Base-by-base conservation (phyloP, 108 stramenopile species). In the Cylindrotheca closterium region DNA sequence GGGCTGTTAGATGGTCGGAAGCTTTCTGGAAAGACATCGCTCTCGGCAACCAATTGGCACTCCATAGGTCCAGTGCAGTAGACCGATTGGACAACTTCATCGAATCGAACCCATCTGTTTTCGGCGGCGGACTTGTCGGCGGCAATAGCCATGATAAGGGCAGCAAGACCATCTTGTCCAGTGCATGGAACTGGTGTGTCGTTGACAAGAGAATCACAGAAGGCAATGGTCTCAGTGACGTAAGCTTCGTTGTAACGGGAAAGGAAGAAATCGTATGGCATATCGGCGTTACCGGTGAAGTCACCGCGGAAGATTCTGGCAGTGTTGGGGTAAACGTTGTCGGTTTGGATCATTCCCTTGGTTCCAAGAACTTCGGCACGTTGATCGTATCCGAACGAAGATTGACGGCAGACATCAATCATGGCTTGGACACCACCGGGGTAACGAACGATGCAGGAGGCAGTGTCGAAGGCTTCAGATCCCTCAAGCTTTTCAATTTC, bases 241-340 rank as follows among this genome's bases (percentile, higher is more conserved):
- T 95, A 94, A 10, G 95, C 95, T 78, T 97, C 97, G 64, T 95
- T 95, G 83, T 97, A 97, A 50, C 97, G 94, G 54, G 74, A 74
- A 8, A 94, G 74, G 83, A 98, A 98, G 74, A 98, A 98, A 73
- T 98, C 96, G 70, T 84, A 98, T 5, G 97, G 97, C 96, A 98
- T 92, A 68, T 98, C 97, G 33, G 97, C 97, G 67, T 98, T 98
- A 53, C 97, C 95, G 42, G 97, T 98, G 71, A 85, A 97, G 80
- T 93, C 85, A 42, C 34, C 37, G 8, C 58, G 31, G 87, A 78
- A 95, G 49, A 95, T 90, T 60, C 85, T 88, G 63, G 94, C 94
- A 55, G 94, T 92, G 75, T 87, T 90, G 67, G 91, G 94, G 84
- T 93, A 97, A 47, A 97, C 92, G 76, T 97, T 97, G 78, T 97